Base-by-base conservation (phyloP, 75 land plant species). In the Pinus taeda region DNA sequence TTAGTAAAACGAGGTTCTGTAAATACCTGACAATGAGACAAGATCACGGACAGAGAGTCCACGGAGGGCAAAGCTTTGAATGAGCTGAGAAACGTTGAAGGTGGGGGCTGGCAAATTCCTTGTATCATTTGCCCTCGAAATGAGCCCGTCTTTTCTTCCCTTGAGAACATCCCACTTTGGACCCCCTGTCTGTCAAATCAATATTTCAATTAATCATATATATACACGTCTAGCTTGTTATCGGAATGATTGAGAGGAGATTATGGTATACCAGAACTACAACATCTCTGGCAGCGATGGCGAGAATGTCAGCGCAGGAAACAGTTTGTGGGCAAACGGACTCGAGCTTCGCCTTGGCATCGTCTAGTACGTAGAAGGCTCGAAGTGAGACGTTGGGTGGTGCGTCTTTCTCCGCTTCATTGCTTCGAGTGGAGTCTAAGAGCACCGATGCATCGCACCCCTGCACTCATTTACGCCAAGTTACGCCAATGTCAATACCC, bases 281-380 rank as follows among this genome's bases (percentile, higher is more conserved):
- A 30, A 30, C 72, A 15, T 17, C 33, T 17, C 18, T 30, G 18
- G 69, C 11, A 59, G n/a, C 57, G 1, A 45, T n/a, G 24, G 18
- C 24, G 1, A 90, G 33, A 49, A 88, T 73, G 76, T 90, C 92
- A 36, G 92, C 90, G 65, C 92, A 90, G 57, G 92, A 88, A 57
- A 90, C 92, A 3, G 81, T 77, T 3, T 60, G 74, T 3, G 92
- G 92, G 58, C 92, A 90, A 0, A 79, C 76, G 7, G 20, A 57
- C 57, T 90, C 92, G 18, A 90, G 81, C 81, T 69, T 81, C 2
- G 63, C 6, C 75, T 90, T 90, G 3, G 85, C 88, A n/a, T 81
- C 66, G 24, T 90, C 90, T 29, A 90, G 81, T 13, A 88, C 90
- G 42, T 90, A 79, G 70, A 85, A 88, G 15, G 89, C 75, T 30